Evolutionary conservation across 768 basidiomycete genomes (phyloP).

Genomic region (Amanita pallidorosea): DNA sequence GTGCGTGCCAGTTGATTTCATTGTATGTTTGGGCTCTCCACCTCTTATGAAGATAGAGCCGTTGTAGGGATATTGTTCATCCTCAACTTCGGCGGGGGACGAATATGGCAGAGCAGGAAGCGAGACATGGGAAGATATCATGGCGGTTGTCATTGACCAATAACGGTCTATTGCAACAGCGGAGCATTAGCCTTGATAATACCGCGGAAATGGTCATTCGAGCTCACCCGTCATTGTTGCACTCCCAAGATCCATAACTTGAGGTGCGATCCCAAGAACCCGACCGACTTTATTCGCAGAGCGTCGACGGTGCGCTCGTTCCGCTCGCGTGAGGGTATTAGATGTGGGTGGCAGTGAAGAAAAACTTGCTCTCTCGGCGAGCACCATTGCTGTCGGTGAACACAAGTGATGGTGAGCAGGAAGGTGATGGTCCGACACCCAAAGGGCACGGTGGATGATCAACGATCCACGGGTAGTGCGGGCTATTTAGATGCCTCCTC

Average conservation of each 20-base stretch:
- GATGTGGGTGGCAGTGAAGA: constrained; percentile 27
- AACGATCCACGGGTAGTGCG: no score
- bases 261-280: constrained; percentile 33
- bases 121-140: background rate
- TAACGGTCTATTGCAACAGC: background rate
- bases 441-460: background rate
- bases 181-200: background rate
- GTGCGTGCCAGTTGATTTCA: background rate
- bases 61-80: background rate
- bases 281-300: constrained; percentile 29
- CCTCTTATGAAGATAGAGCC: background rate
- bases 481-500: background rate
- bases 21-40: background rate
- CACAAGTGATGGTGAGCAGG: background rate
- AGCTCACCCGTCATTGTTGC: constrained; percentile 1
- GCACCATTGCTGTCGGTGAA: background rate
- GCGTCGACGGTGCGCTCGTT: constrained; percentile 27
- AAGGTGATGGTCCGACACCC: background rate
- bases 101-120: background rate
- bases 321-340: constrained; percentile 24
- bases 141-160: background rate
- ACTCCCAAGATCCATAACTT: constrained; percentile 19
- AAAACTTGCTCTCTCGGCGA: constrained; percentile 4
- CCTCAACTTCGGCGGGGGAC: background rate
- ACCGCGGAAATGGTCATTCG: background rate